phyloP scores from a whole-genome alignment of 352 stramenopile genomes.

The Pythium oligandrum region DNA sequence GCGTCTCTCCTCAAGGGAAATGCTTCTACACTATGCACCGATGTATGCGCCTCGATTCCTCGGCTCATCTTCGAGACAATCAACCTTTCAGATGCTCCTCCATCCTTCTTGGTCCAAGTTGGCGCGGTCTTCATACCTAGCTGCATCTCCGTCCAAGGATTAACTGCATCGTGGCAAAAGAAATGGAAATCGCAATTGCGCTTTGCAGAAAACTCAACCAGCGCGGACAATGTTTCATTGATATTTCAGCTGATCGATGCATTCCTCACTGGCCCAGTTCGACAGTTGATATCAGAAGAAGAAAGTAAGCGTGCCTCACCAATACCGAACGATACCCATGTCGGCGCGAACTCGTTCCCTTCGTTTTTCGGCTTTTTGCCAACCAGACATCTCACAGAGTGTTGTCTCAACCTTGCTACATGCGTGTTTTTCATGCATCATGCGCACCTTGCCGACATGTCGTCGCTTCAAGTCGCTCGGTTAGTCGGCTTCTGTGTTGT shows the following conservation, averaged over 20 bases:
- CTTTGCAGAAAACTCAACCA: constrained; percentile 16
- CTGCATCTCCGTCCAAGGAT: constrained; percentile 1
- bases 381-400: constrained; percentile 37
- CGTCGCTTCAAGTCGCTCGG: constrained; percentile 20
- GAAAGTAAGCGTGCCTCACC: not conserved
- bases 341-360: not conserved
- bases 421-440: constrained; percentile 35
- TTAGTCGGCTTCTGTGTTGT: constrained; percentile 41
- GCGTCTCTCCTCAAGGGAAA: no score
- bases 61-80: constrained; percentile 13
- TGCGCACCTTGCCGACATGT: constrained; percentile 25
- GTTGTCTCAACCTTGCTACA: constrained; percentile 26
- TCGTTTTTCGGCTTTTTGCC: constrained; percentile 30
- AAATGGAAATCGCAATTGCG: constrained; percentile 9
- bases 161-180: constrained; percentile 7
- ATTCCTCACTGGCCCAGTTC: constrained; percentile 5
- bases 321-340: not conserved
- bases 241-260: constrained; percentile 9
- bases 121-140: constrained; percentile 7
- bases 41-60: not conserved
- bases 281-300: constrained; percentile 11
- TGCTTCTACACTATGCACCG: no score
- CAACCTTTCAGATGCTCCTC: constrained; percentile 4
- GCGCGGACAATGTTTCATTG: constrained; percentile 8
- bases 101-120: constrained; percentile 4